Percentiles rank a stretch among this genome's conserved stretches.
Evolutionary conservation across 345 rosid genomes (phyloP).

Genomic region (Hypericum androsaemum): DNA sequence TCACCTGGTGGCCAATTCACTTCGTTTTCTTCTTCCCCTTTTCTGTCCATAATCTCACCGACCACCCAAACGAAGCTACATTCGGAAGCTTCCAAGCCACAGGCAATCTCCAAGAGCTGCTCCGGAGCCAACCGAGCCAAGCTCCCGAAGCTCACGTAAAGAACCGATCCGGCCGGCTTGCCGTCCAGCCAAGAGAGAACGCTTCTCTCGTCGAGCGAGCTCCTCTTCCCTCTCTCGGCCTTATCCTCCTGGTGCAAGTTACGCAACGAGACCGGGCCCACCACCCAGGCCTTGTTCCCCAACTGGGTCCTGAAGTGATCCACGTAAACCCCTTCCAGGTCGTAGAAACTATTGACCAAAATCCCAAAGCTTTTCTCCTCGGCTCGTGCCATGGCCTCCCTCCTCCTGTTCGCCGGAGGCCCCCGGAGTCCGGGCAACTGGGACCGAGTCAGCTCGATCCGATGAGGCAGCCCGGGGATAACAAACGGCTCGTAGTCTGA

Average conservation of each 20-base stretch:
- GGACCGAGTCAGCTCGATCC: slow-evolving; percentile 33
- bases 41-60: no score
- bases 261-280: slow-evolving; percentile 41
- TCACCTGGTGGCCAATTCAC: no score
- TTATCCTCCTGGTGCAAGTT: slow-evolving; percentile 27
- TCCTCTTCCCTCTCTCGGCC: slow-evolving; percentile 30
- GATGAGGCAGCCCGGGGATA: slow-evolving; percentile 36
- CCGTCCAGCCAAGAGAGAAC: slow-evolving; percentile 35
- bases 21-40: no score
- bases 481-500: slow-evolving; percentile 38
- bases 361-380: slow-evolving; percentile 21
- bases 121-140: no score
- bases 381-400: not conserved
- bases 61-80: no score
- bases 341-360: slow-evolving; percentile 34
- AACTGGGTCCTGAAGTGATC: slow-evolving; percentile 24
- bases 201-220: slow-evolving; percentile 18
- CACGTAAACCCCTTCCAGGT: slow-evolving; percentile 38
- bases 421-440: slow-evolving; percentile 22
- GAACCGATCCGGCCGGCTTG: slow-evolving; percentile 35
- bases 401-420: not conserved
- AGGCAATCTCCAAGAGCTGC: no score
- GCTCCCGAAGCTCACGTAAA: no score
- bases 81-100: no score
- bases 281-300: slow-evolving; percentile 33